Conservation (phyloP, 495 filamentous ascomycete genomes). For the Collariella sp. region DNA sequence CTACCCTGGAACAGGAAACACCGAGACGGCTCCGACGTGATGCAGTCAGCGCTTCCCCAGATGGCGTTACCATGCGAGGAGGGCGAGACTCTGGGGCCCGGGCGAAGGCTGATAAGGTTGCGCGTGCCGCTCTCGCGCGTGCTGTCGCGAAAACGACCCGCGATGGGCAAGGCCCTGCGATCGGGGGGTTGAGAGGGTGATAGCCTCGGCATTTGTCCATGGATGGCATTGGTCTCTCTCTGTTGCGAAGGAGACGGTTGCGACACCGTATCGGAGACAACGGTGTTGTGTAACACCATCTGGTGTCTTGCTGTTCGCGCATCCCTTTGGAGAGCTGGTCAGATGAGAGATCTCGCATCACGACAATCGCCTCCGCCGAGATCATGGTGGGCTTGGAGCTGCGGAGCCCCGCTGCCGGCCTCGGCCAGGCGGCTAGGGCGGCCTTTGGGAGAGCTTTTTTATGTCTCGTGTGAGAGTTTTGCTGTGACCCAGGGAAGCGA, state of each 20-base stretch:
- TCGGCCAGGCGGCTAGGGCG: neutral
- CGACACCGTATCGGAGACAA: neutral
- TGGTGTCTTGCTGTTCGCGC: neutral
- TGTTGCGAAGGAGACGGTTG: too few relatives aligned
- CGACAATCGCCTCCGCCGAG: neutral
- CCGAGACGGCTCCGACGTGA: neutral
- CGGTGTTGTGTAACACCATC: neutral
- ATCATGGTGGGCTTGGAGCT: neutral
- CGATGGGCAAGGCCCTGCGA: neutral
- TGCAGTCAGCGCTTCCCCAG: neutral
- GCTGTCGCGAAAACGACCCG: neutral
- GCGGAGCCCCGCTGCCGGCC: neutral
- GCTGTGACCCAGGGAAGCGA: neutral
- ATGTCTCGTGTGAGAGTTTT: neutral
- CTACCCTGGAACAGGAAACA: neutral
- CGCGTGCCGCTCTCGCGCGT: too few relatives aligned
- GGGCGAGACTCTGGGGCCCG: too few relatives aligned
- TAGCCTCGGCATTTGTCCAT: neutral
- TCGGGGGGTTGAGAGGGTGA: neutral
- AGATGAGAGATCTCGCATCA: neutral
- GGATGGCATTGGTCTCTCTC: too few relatives aligned
- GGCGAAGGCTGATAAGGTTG: too few relatives aligned
- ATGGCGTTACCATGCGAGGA: neutral
- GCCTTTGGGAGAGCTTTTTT: neutral
- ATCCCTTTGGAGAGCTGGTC: neutral